A percentile compares a stretch with the other conserved stretches of the same genome.
phyloP scores from a whole-genome alignment of 2,329 filamentous ascomycete species.

The Hypoxylon sp. region DNA sequence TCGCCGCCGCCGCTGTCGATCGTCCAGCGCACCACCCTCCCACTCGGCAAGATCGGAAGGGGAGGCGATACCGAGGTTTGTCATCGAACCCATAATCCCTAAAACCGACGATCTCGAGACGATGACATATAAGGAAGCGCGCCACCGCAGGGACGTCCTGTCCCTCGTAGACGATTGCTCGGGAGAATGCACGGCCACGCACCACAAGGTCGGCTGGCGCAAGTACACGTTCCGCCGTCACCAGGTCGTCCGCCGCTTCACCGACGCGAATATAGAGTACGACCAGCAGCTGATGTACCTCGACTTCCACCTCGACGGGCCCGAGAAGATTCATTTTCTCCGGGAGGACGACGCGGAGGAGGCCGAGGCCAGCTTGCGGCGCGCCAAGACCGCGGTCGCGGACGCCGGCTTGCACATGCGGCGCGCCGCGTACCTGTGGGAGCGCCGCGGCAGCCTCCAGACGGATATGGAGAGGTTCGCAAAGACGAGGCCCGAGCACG shows the following conservation, averaged over 20 bases:
- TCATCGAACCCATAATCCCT: background rate
- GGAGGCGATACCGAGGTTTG: slow-evolving; percentile 1
- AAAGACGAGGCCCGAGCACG: background rate
- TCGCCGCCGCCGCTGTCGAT: slow-evolving; percentile 1
- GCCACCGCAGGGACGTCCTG: slow-evolving; percentile 3
- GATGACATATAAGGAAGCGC: slow-evolving; percentile 5
- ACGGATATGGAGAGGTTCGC: background rate
- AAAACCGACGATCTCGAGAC: slow-evolving; percentile 20
- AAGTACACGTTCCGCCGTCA: slow-evolving; percentile 5
- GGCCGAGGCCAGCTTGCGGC: slow-evolving; percentile 9
- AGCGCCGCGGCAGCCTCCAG: background rate
- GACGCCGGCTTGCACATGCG: slow-evolving; percentile 14
- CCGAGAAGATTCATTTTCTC: slow-evolving; percentile 8
- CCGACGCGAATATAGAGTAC: slow-evolving; percentile 21
- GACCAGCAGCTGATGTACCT: slow-evolving; percentile 23
- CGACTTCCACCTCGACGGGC: slow-evolving; percentile 20
- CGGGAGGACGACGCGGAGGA: background rate
- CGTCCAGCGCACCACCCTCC: slow-evolving; percentile 9
- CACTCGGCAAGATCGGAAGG: background rate
- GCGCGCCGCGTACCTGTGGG: slow-evolving; percentile 8
- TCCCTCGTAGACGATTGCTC: slow-evolving; percentile 6
- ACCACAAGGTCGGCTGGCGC: slow-evolving; percentile 4
- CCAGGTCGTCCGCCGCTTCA: background rate
- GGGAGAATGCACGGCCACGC: slow-evolving; percentile 1
- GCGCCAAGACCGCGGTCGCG: background rate